Evolutionary conservation across 306 rosid species (phyloP).

Genomic region (Oemleria cerasiformis): DNA sequence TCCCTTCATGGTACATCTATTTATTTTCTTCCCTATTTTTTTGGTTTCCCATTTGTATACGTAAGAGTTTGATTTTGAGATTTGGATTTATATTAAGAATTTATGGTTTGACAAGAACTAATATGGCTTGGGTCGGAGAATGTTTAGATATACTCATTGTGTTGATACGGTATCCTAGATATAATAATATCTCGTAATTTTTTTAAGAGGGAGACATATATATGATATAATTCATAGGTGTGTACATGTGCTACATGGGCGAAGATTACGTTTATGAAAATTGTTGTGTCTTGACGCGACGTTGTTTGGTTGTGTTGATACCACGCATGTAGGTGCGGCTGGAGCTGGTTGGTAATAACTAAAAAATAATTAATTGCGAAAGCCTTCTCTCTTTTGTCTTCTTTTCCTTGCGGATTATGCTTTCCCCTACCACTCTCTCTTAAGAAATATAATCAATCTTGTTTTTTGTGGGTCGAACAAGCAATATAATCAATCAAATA

Average conservation of each 20-base stretch:
- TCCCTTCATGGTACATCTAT: background rate
- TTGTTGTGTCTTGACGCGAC: slow-evolving; percentile 18
- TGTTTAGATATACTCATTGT: too few relatives aligned
- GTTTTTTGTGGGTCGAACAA: too few relatives aligned
- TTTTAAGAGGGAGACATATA: background rate
- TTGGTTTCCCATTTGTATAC: background rate
- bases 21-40: background rate
- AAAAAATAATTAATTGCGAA: background rate
- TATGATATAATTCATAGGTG: background rate
- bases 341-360: background rate
- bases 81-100: background rate
- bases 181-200: background rate
- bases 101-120: slow-evolving; percentile 1
- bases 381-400: background rate
- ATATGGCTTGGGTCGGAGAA: background rate
- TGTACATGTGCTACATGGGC: background rate
- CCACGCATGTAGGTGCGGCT: background rate
- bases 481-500: too few relatives aligned
- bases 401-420: too few relatives aligned
- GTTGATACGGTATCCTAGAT: too few relatives aligned
- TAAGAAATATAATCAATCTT: too few relatives aligned
- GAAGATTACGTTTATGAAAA: slow-evolving; percentile 2
- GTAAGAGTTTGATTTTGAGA: background rate
- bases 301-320: background rate
- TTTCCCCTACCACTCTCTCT: background rate